phyloP scores from a whole-genome alignment of 257 asterid species.

The Plectranthus barbatus region DNA sequence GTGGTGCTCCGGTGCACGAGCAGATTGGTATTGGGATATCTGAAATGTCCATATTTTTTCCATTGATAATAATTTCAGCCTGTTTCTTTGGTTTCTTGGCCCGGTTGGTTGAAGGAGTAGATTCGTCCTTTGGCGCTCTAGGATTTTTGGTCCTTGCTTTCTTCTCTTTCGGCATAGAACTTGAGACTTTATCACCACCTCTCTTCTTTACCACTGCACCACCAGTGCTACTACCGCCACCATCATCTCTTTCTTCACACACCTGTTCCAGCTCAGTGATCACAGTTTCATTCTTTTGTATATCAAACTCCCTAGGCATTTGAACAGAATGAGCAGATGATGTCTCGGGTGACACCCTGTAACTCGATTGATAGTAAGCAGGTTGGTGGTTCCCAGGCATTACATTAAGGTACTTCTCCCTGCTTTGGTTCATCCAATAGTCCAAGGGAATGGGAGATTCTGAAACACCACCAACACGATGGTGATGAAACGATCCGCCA shows the following conservation, averaged over 20 bases:
- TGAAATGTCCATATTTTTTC: conserved; percentile 63
- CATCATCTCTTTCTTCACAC: conserved; percentile 39
- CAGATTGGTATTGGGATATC: conserved; percentile 69
- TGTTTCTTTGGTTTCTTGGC: conserved; percentile 70
- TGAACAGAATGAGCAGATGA: conserved; percentile 48
- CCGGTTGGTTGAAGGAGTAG: conserved; percentile 30
- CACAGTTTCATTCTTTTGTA: conserved; percentile 28
- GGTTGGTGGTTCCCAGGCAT: conserved; percentile 34
- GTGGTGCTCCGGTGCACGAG: conserved; percentile 80
- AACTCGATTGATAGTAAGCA: conserved; percentile 29
- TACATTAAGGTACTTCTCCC: conserved; percentile 42
- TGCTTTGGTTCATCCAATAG: conserved; percentile 42
- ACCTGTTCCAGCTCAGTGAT: conserved; percentile 29
- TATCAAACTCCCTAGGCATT: conserved; percentile 30
- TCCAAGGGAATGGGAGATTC: conserved; percentile 39
- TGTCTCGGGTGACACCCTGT: conserved; percentile 47
- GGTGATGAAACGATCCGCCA: conserved; percentile 59
- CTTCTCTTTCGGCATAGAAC: conserved; percentile 47
- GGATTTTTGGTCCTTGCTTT: conserved; percentile 51
- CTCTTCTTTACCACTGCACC: conserved; percentile 40
- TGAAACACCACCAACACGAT: conserved; percentile 46
- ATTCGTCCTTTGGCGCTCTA: conserved; percentile 32
- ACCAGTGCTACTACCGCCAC: conserved; percentile 8
- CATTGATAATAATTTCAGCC: conserved; percentile 67
- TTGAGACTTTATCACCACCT: conserved; percentile 29